phyloP scores from a whole-genome alignment of 2,329 filamentous ascomycete species.

The Alternaria angustiovoidea region DNA sequence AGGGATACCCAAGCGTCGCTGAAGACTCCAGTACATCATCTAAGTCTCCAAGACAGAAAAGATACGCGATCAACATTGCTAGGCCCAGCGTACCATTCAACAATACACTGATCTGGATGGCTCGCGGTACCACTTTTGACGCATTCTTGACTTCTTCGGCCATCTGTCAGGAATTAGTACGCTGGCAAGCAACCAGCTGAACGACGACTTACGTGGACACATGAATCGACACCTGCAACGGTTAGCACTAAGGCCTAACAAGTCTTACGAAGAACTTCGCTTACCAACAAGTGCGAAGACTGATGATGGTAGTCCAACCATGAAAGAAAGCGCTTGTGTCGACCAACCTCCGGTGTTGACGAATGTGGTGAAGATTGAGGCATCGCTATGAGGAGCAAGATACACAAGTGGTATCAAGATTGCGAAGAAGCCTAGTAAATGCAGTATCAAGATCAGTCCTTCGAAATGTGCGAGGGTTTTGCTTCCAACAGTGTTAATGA shows the following conservation, averaged over 20 bases:
- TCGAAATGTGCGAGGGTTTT: conserved; percentile 56
- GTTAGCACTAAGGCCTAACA: background rate
- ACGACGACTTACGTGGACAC: conserved; percentile 5
- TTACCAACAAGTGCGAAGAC: conserved; percentile 8
- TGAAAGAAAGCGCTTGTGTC: conserved; percentile 7
- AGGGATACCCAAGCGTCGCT: background rate
- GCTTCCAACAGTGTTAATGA: conserved; percentile 53
- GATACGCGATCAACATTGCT: conserved; percentile 45
- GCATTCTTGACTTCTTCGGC: conserved; percentile 38
- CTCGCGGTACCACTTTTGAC: conserved; percentile 33
- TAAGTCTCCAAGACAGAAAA: conserved; percentile 35
- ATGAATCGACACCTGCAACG: conserved; percentile 3
- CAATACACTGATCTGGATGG: conserved; percentile 43
- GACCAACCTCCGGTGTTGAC: conserved; percentile 51
- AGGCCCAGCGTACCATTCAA: conserved; percentile 44
- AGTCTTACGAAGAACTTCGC: background rate
- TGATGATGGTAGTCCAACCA: conserved; percentile 9
- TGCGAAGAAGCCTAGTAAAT: conserved; percentile 59
- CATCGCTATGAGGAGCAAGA: conserved; percentile 14
- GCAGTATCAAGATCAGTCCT: conserved; percentile 54
- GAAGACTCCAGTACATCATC: conserved; percentile 18
- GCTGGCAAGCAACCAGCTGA: too few species aligned
- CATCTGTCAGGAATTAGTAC: conserved; percentile 4
- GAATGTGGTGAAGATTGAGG: conserved; percentile 53
- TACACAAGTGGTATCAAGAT: conserved; percentile 49